Evolutionary conservation across 139 green algal species (phyloP), one percentile per base, ranked within the genome.

Genomic region (Chlamydomonas sp.): DNA sequence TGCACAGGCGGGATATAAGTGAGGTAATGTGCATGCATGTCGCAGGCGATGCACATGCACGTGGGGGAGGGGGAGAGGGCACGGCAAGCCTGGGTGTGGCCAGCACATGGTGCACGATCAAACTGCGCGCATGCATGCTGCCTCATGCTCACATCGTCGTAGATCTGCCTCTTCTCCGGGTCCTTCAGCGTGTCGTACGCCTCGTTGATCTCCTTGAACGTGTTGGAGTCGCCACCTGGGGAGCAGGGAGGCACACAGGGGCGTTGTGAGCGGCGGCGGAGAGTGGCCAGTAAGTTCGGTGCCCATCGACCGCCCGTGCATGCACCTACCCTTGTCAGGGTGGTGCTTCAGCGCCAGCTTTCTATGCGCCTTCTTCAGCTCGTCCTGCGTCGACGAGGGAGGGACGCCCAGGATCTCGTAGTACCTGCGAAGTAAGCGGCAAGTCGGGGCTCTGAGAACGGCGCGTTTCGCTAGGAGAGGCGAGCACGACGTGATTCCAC

Each of bases 171-270:
- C 81, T 99, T 99, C 77, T 99, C 91, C 0, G 84, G 75, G 77
- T 99, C 95, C 24, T 87, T 92, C 30, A 99, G 83, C 0, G 90
- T 81, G n/a, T 98, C 95, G 78, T 96, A 98, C 0, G 95, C 95
- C 74, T 97, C 88, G 69, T 95, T 96, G 77, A 99, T 92, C 73
- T 98, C 91, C 80, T 98, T 98, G 84, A 98, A 98, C 81, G 95
- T 97, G 47, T 97, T 90, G 5, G 86, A 73, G 69, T 97, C 90
- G 34, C 91, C 90, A 57, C 92, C 92, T 94, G n/a, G n/a, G n/a
- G n/a, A n/a, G n/a, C n/a, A n/a, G n/a, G n/a, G n/a, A n/a, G n/a
- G n/a, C n/a, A n/a, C n/a, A n/a, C n/a, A n/a, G n/a, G 43, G 43
- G 43, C 43, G 43, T 13, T 54, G 43, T 13, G 13, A 16, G 13